phyloP scores from a whole-genome alignment of 2,329 filamentous ascomycete genomes.

The Aspergillus fumigatiaffinis region DNA sequence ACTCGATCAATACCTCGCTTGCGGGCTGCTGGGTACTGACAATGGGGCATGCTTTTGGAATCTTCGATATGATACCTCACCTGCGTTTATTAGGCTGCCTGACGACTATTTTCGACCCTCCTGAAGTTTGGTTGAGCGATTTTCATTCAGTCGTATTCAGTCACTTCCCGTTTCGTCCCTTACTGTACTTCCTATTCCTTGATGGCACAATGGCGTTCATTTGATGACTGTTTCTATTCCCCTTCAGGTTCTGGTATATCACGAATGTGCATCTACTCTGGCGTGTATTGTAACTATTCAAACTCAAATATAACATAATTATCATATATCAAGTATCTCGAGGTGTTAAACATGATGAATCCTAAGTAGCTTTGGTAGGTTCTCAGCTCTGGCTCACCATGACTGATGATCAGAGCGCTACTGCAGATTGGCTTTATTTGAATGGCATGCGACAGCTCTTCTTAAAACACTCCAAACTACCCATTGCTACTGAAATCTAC shows the following conservation, averaged over 20 bases:
- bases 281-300: conserved; percentile 16
- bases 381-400: neutral
- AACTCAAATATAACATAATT: neutral
- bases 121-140: neutral
- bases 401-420: neutral
- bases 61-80: conserved; percentile 29
- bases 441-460: neutral
- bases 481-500: neutral
- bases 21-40: conserved; percentile 10
- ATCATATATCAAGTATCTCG: neutral
- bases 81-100: conserved; percentile 13
- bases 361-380: neutral
- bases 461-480: neutral
- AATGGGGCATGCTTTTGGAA: conserved; percentile 18
- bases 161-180: neutral
- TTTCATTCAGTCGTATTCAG: neutral
- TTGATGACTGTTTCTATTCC: conserved; percentile 12
- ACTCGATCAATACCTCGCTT: neutral
- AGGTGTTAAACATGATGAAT: neutral
- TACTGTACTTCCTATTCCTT: conserved; percentile 5
- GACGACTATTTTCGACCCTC: conserved; percentile 9
- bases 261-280: conserved; percentile 19
- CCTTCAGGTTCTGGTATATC: conserved; percentile 10
- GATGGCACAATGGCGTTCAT: conserved; percentile 15
- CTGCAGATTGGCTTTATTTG: neutral